Conservation (phyloP, 2,329 filamentous ascomycete genomes). For the Lachnellula cervina region DNA sequence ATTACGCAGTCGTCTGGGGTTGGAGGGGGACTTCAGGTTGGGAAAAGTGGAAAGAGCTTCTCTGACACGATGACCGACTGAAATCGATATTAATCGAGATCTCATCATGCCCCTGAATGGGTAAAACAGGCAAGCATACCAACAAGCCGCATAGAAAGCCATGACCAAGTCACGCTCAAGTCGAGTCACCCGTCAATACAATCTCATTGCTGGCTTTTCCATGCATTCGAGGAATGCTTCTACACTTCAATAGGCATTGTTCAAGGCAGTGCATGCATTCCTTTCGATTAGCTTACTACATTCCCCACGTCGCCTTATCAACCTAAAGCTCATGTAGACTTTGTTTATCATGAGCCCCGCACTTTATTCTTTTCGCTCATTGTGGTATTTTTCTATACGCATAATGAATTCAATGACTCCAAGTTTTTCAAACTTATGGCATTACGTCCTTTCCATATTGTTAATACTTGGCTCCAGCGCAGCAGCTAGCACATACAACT, state of each 20-base stretch:
- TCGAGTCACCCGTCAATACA: too few relatives aligned
- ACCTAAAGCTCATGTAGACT: not conserved
- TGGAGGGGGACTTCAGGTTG: slow-evolving; percentile 45
- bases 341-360: not conserved
- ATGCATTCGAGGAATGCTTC: too few relatives aligned
- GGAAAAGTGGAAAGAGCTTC: slow-evolving; percentile 11
- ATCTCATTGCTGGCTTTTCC: too few relatives aligned
- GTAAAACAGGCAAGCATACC: too few relatives aligned
- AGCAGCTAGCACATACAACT: slow-evolving; percentile 7
- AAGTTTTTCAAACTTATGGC: not conserved
- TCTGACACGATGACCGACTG: not conserved
- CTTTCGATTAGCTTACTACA: not conserved
- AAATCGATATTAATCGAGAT: not conserved
- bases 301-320: not conserved
- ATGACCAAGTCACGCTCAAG: too few relatives aligned
- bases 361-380: not conserved
- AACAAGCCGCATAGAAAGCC: too few relatives aligned
- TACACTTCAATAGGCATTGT: not conserved
- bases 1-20: slow-evolving; percentile 90
- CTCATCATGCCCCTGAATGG: too few relatives aligned
- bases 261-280: not conserved
- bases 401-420: not conserved
- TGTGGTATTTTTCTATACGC: not conserved
- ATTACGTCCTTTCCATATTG: not conserved
- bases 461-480: not conserved